Conservation (phyloP, 106 monocot genomes). For the Chionographis japonica region DNA sequence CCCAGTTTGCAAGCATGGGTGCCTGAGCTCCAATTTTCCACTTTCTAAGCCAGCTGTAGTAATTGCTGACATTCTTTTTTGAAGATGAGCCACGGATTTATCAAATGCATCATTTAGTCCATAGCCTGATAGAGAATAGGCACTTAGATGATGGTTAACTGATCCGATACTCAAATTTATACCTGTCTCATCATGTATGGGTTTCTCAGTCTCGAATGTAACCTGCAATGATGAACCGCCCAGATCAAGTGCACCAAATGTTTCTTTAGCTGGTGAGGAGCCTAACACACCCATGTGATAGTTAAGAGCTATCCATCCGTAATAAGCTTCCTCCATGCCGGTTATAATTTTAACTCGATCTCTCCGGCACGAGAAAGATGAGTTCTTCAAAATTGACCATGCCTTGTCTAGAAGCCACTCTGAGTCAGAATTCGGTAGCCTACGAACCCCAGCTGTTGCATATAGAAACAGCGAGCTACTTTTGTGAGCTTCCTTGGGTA, state of each 20-base stretch:
- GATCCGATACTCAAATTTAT: constrained; percentile 71
- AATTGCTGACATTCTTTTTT: constrained; percentile 22
- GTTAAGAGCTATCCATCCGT: constrained; percentile 97
- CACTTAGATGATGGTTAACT: constrained; percentile 73
- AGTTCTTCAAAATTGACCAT: constrained; percentile 76
- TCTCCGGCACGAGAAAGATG: constrained; percentile 71
- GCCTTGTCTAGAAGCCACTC: constrained; percentile 86
- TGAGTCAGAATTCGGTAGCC: constrained; percentile 76
- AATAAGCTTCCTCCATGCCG: constrained; percentile 98
- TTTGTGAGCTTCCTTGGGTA: constrained; percentile 72
- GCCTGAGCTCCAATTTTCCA: constrained; percentile 55
- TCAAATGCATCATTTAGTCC: constrained; percentile 98
- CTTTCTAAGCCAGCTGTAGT: constrained; percentile 14
- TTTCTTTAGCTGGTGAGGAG: constrained; percentile 41
- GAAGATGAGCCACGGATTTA: constrained; percentile 68
- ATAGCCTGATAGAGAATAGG: constrained; percentile 92
- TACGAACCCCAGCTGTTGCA: constrained; percentile 93
- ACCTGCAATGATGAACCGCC: constrained; percentile 98
- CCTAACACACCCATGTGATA: constrained; percentile 64
- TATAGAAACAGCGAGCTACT: constrained; percentile 68
- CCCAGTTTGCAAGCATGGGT: constrained; percentile 85
- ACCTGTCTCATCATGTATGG: constrained; percentile 45
- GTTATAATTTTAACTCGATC: constrained; percentile 76
- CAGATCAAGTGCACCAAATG: constrained; percentile 86
- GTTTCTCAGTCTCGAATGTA: constrained; percentile 75